A percentile compares a stretch with the other conserved stretches of the same genome.
phyloP scores from a whole-genome alignment of 2,329 filamentous ascomycete genomes.

The Exophiala phaeomuriformis region DNA sequence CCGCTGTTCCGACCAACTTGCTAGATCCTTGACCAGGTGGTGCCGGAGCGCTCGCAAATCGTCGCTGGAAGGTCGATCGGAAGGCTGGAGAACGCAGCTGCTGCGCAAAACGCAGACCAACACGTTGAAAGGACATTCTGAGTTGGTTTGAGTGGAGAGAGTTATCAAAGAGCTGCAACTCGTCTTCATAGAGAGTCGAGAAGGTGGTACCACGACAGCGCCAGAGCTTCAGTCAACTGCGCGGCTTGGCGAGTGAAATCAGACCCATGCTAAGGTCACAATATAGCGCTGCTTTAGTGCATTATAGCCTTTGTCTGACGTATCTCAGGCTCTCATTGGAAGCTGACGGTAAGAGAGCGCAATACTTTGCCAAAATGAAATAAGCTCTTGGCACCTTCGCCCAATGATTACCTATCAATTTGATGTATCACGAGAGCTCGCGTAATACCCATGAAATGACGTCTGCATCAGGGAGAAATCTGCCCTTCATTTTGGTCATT shows the following conservation, averaged over 20 bases:
- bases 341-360: too few relatives aligned
- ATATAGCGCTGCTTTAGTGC: not conserved
- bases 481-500: too few relatives aligned
- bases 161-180: not conserved
- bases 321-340: too few relatives aligned
- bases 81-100: conserved; percentile 51
- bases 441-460: not conserved
- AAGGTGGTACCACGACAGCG: not conserved
- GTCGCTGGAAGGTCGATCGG: conserved; percentile 58
- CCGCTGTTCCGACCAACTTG: conserved; percentile 54
- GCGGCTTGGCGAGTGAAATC: not conserved
- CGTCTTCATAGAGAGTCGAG: not conserved
- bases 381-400: not conserved
- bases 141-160: conserved; percentile 15
- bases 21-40: conserved; percentile 20
- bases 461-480: too few relatives aligned
- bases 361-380: too few relatives aligned
- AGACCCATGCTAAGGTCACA: not conserved
- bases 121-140: conserved; percentile 60
- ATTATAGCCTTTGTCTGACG: not conserved
- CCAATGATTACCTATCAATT: not conserved
- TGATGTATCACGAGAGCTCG: not conserved
- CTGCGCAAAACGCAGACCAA: conserved; percentile 55
- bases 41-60: conserved; percentile 51
- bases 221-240: conserved; percentile 1